Evolutionary conservation across 106 monocot species (phyloP).

Genomic region (Dendrobium catenatum): DNA sequence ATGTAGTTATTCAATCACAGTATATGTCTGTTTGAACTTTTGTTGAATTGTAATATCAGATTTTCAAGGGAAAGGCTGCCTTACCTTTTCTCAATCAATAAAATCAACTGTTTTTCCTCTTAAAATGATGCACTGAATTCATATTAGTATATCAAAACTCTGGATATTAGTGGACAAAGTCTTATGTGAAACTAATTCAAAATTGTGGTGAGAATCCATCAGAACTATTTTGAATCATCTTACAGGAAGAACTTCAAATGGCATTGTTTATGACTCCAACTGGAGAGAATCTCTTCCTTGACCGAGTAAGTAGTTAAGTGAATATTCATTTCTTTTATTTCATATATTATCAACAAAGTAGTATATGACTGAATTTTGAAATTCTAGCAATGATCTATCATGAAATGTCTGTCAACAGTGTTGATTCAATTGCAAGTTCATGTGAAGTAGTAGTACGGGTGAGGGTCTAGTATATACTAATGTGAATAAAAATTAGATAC

Average conservation of each 20-base stretch:
- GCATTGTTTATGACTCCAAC: conserved; percentile 50
- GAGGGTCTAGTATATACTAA: too few relatives aligned
- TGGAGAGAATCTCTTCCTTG: conserved; percentile 64
- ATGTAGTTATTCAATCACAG: not conserved
- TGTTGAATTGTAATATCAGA: not conserved
- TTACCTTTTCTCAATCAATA: not conserved
- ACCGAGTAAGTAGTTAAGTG: conserved; percentile 31
- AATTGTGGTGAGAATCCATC: not conserved
- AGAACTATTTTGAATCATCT: not conserved
- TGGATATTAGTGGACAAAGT: conserved; percentile 59
- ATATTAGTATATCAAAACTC: not conserved
- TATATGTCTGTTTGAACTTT: not conserved
- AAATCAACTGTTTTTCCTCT: not conserved
- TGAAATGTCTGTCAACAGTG: too few relatives aligned
- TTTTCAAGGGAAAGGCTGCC: not conserved
- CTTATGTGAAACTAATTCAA: not conserved
- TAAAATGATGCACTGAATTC: not conserved
- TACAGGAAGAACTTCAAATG: conserved; percentile 69
- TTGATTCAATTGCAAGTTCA: too few relatives aligned
- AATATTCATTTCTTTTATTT: too few relatives aligned
- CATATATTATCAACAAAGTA: too few relatives aligned
- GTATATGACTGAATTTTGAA: too few relatives aligned
- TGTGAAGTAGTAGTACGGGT: too few relatives aligned
- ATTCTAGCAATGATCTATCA: too few relatives aligned
- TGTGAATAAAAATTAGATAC: too few relatives aligned